A percentile compares a stretch with the other conserved stretches of the same genome.
These are phyloP conservation scores for Botryotinia calthae DNA, from an alignment of 2,329 filamentous ascomycete species.

Conservation along the genomic window DNA sequence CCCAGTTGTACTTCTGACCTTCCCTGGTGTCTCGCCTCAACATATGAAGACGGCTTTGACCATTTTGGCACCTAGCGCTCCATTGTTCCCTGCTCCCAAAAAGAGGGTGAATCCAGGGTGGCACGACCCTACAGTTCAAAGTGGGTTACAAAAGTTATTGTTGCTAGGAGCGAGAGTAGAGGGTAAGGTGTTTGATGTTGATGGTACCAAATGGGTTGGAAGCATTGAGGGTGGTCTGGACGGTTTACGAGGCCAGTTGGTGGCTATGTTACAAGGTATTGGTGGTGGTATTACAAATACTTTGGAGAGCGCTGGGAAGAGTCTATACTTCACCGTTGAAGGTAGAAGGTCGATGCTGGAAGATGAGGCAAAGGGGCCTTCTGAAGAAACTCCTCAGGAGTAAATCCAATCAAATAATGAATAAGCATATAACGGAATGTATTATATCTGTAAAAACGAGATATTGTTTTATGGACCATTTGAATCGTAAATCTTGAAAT, in stretches of 20 bases:
- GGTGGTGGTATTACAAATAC: slow-evolving; percentile 73
- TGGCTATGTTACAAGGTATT: slow-evolving; percentile 75
- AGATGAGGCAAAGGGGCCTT: slow-evolving; percentile 52
- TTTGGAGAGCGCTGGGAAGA: slow-evolving; percentile 78
- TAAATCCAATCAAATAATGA: slow-evolving; percentile 26
- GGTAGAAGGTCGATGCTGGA: slow-evolving; percentile 77
- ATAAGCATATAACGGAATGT: slow-evolving; percentile 25
- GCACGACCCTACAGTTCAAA: slow-evolving; percentile 75
- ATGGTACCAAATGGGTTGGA: slow-evolving; percentile 61
- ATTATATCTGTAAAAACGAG: slow-evolving; percentile 33
- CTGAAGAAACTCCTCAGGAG: slow-evolving; percentile 21
- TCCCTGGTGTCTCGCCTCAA: slow-evolving; percentile 79
- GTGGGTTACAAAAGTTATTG: slow-evolving; percentile 80
- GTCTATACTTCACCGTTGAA: slow-evolving; percentile 85
- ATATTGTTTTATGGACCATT: slow-evolving; percentile 20
- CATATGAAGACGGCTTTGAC: slow-evolving; percentile 80
- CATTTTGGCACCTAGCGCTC: slow-evolving; percentile 69
- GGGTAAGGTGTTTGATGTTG: slow-evolving; percentile 50
- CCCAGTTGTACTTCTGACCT: slow-evolving; percentile 73
- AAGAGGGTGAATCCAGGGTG: slow-evolving; percentile 75
- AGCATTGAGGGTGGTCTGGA: slow-evolving; percentile 79
- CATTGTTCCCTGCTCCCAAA: slow-evolving; percentile 74
- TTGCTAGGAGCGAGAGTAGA: slow-evolving; percentile 85
- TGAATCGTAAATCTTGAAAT: slow-evolving; percentile 21
- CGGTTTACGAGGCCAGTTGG: slow-evolving; percentile 76